Percentiles rank a stretch among this genome's conserved stretches.
Evolutionary conservation across 768 basidiomycete species (phyloP).

Genomic region (Vishniacozyma victoriae): DNA sequence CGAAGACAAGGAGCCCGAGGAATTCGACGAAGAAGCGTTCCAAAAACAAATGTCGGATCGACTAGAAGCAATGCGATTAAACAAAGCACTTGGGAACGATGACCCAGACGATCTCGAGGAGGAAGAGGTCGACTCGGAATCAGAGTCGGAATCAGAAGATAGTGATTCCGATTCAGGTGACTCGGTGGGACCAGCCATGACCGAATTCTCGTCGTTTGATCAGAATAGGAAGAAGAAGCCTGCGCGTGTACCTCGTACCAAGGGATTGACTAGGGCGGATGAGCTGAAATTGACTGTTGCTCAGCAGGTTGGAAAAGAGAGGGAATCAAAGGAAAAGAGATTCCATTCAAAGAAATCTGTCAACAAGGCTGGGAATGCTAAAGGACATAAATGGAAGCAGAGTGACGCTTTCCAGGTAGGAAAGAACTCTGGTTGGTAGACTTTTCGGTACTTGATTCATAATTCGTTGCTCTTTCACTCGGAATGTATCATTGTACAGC

Average conservation of each 20-base stretch:
- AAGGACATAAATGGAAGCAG: constrained; percentile 46
- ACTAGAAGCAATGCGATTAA: constrained; percentile 28
- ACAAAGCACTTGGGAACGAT: constrained; percentile 36
- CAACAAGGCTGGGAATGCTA: constrained; percentile 33
- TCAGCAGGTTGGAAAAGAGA: constrained; percentile 19
- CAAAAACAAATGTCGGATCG: constrained; percentile 23
- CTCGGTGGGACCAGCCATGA: constrained; percentile 25
- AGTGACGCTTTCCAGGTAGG: constrained; percentile 35
- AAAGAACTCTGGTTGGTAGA: constrained; percentile 26
- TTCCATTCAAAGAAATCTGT: constrained; percentile 18
- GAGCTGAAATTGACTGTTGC: constrained; percentile 10
- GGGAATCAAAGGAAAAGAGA: constrained; percentile 18
- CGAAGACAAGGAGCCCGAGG: constrained; percentile 1
- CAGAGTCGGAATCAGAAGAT: constrained; percentile 7
- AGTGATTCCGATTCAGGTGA: constrained; percentile 14
- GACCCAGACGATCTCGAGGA: not conserved
- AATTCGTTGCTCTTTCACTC: not conserved
- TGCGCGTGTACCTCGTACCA: constrained; percentile 4
- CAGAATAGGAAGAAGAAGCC: constrained; percentile 8
- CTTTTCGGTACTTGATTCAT: not conserved
- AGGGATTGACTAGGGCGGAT: constrained; percentile 6
- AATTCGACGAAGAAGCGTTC: constrained; percentile 30
- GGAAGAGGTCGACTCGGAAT: constrained; percentile 4
- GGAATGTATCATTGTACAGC: too few relatives aligned
- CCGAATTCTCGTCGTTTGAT: constrained; percentile 31